phyloP scores from a whole-genome alignment of 495 filamentous ascomycete species.

The Entonaema liquescens region DNA sequence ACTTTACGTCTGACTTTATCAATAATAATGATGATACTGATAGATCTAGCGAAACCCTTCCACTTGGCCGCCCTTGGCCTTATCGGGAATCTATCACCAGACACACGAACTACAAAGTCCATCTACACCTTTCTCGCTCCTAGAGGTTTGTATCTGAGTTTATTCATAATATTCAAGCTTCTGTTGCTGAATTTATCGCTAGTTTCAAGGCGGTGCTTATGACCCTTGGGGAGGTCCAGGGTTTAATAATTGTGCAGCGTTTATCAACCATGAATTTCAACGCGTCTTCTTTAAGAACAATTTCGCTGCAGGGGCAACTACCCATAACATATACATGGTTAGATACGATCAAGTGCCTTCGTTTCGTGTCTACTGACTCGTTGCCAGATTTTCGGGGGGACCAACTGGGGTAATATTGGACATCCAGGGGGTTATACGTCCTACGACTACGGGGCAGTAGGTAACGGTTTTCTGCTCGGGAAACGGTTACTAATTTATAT shows the following conservation, averaged over 20 bases:
- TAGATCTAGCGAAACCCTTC: constrained; percentile 48
- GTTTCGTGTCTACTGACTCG: constrained; percentile 22
- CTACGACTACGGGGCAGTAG: constrained; percentile 72
- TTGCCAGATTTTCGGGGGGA: constrained; percentile 69
- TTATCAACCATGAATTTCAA: constrained; percentile 75
- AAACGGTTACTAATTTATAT: neutral
- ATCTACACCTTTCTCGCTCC: constrained; percentile 70
- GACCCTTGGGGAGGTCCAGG: constrained; percentile 78
- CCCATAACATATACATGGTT: constrained; percentile 35
- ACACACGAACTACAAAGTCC: constrained; percentile 67
- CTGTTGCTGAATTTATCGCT: neutral
- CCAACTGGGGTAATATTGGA: constrained; percentile 86
- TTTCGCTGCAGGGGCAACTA: constrained; percentile 61
- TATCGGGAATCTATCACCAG: constrained; percentile 57
- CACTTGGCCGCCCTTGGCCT: constrained; percentile 56
- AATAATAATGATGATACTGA: neutral
- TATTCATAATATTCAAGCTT: neutral
- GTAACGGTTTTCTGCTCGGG: neutral
- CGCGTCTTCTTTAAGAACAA: constrained; percentile 84
- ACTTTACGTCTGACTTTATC: neutral
- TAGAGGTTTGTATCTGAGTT: constrained; percentile 51
- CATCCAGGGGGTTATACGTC: constrained; percentile 76
- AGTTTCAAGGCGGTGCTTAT: constrained; percentile 76
- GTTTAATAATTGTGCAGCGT: constrained; percentile 68
- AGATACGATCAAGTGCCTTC: constrained; percentile 30